phyloP scores from a whole-genome alignment of 2,329 filamentous ascomycete genomes.

The Didymellaceae sp. region DNA sequence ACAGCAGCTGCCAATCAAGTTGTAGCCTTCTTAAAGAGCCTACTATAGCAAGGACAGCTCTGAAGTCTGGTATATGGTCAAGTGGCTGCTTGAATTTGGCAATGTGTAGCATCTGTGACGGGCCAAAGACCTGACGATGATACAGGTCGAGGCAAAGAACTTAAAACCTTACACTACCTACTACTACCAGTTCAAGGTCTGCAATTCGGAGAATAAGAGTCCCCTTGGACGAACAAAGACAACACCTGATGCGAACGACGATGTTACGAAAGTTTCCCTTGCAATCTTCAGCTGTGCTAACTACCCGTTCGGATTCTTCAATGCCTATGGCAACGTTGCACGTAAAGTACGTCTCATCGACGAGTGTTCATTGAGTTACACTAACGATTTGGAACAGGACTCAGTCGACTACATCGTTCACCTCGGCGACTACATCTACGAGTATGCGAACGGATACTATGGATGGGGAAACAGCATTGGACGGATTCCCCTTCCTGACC shows the following conservation, averaged over 20 bases:
- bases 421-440: slow-evolving; percentile 55
- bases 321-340: slow-evolving; percentile 53
- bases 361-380: background rate
- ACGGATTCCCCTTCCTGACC: slow-evolving; percentile 43
- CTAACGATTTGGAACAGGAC: slow-evolving; percentile 22
- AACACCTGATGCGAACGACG: slow-evolving; percentile 63
- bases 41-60: no score
- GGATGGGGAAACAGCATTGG: slow-evolving; percentile 44
- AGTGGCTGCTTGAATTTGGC: no score
- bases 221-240: slow-evolving; percentile 74
- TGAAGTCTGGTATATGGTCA: no score
- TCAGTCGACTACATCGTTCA: slow-evolving; percentile 50
- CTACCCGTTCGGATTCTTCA: slow-evolving; percentile 56
- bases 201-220: slow-evolving; percentile 66
- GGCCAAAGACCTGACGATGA: slow-evolving; percentile 4
- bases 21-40: no score
- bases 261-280: slow-evolving; percentile 64
- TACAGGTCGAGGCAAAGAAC: slow-evolving; percentile 67
- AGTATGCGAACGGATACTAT: slow-evolving; percentile 48
- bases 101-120: fast-evolving
- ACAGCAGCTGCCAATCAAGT: no score
- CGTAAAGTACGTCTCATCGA: slow-evolving; percentile 48
- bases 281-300: slow-evolving; percentile 75
- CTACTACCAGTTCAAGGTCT: slow-evolving; percentile 74
- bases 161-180: slow-evolving; percentile 70